These are phyloP conservation scores for Aspergillus diversus DNA, from an alignment of 495 filamentous ascomycete genomes.

Conservation along the genomic window DNA sequence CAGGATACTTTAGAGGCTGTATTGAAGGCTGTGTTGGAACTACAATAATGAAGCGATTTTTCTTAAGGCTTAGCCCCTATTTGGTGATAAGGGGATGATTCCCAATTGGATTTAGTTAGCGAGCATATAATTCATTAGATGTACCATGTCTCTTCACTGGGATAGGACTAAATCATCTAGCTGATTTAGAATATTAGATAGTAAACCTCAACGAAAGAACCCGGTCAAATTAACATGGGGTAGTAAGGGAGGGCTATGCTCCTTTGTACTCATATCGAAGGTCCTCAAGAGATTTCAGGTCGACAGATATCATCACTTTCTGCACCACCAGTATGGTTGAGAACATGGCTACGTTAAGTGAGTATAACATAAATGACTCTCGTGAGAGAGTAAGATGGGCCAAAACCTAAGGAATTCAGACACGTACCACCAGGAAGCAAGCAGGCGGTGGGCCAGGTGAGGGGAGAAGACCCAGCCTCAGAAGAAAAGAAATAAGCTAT, in stretches of 20 bases:
- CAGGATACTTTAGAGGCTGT: background rate
- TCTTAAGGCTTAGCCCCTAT: background rate
- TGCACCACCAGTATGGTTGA: conserved; percentile 38
- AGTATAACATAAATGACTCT: conserved; percentile 12
- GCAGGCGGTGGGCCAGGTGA: conserved; percentile 31
- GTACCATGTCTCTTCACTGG: background rate
- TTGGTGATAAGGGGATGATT: background rate
- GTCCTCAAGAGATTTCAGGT: conserved; percentile 48
- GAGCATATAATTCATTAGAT: conserved; percentile 2
- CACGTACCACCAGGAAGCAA: conserved; percentile 45
- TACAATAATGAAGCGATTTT: background rate
- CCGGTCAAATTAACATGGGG: background rate
- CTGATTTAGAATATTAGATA: background rate
- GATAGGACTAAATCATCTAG: background rate
- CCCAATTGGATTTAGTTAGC: background rate
- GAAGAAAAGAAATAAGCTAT: conserved; percentile 27
- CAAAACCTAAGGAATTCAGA: background rate
- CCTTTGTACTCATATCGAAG: conserved; percentile 58
- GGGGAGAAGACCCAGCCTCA: conserved; percentile 17
- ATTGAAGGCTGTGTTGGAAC: background rate
- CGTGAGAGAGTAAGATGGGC: background rate
- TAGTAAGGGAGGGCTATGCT: conserved; percentile 34
- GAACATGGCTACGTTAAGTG: conserved; percentile 39
- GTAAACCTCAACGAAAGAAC: background rate
- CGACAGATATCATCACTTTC: conserved; percentile 48